Evolutionary conservation across 805 yeast genomes (phyloP).

Genomic region (Saccharomycopsis vini): DNA sequence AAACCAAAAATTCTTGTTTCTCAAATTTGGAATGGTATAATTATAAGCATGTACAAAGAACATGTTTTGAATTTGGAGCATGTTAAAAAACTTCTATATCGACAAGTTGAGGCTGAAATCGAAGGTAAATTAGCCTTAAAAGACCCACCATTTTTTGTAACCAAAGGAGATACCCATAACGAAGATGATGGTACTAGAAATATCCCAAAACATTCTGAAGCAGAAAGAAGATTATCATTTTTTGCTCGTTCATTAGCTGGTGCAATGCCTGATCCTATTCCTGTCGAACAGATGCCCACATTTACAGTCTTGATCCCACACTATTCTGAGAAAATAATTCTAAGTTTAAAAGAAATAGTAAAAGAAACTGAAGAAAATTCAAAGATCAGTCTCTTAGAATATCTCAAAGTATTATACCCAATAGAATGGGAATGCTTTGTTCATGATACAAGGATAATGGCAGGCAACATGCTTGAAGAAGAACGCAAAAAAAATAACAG

Average conservation of each 20-base stretch:
- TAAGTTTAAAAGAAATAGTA: conserved; percentile 87
- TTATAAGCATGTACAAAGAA: conserved; percentile 74
- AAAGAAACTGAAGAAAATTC: conserved; percentile 95
- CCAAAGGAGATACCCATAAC: conserved; percentile 86
- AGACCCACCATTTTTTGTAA: conserved; percentile 96
- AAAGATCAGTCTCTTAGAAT: conserved; percentile 87
- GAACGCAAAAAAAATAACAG: conserved; percentile 34
- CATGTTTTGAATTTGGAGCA: conserved; percentile 68
- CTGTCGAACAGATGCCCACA: conserved; percentile 99
- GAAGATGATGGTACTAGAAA: conserved; percentile 73
- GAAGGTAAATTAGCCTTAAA: conserved; percentile 96
- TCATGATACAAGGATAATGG: conserved; percentile 88
- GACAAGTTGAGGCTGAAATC: conserved; percentile 33
- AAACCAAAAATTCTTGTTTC: conserved; percentile 51
- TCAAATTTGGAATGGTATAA: conserved; percentile 74
- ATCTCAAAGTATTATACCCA: conserved; percentile 90
- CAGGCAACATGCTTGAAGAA: conserved; percentile 74
- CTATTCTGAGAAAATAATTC: conserved; percentile 85
- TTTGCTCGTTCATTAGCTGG: conserved; percentile 98
- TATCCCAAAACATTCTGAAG: conserved; percentile 94
- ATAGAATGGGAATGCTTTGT: conserved; percentile 98
- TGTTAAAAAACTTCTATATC: conserved; percentile 56
- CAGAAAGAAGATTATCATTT: conserved; percentile 98
- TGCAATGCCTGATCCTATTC: conserved; percentile 96
- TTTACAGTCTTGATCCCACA: conserved; percentile 95